Evolutionary conservation across 148 eudicot species (phyloP).

Genomic region (Spergularia bocconei): DNA sequence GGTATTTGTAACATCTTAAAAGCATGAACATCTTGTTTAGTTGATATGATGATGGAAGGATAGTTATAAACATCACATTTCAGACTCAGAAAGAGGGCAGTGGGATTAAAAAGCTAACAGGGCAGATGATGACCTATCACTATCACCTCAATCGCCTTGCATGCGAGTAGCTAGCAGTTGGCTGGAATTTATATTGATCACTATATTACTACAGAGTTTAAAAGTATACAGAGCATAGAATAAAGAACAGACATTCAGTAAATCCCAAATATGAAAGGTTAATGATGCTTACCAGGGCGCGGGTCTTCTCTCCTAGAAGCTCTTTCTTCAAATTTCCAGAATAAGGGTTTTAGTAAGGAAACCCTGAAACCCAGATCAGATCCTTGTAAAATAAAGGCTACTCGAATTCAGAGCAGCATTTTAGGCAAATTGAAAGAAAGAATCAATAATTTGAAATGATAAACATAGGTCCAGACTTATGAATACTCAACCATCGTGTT

Average conservation of each 20-base stretch:
- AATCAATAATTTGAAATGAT: background rate
- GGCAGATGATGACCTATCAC: too few relatives aligned
- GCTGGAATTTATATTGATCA: too few relatives aligned
- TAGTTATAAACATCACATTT: too few relatives aligned
- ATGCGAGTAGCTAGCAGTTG: too few relatives aligned
- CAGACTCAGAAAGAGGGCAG: too few relatives aligned
- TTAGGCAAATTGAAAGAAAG: background rate
- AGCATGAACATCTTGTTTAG: background rate
- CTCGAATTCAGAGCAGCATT: background rate
- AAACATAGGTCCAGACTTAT: background rate
- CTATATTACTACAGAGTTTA: too few relatives aligned
- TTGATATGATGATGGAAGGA: too few relatives aligned
- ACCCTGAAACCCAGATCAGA: conserved; percentile 8
- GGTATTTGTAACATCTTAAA: background rate
- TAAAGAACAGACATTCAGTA: too few relatives aligned
- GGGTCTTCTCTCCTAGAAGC: background rate
- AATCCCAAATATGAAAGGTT: background rate
- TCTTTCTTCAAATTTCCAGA: background rate
- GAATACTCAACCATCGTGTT: background rate
- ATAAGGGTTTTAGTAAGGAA: background rate
- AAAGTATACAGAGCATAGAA: too few relatives aligned
- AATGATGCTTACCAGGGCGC: background rate
- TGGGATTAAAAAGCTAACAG: too few relatives aligned
- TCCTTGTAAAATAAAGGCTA: conserved; percentile 5
- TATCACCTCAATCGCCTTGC: too few relatives aligned